Percentiles rank a stretch among this genome's conserved stretches.
phyloP scores from a whole-genome alignment of 371 early-diverging fungal genomes.

The Mucor indicus region DNA sequence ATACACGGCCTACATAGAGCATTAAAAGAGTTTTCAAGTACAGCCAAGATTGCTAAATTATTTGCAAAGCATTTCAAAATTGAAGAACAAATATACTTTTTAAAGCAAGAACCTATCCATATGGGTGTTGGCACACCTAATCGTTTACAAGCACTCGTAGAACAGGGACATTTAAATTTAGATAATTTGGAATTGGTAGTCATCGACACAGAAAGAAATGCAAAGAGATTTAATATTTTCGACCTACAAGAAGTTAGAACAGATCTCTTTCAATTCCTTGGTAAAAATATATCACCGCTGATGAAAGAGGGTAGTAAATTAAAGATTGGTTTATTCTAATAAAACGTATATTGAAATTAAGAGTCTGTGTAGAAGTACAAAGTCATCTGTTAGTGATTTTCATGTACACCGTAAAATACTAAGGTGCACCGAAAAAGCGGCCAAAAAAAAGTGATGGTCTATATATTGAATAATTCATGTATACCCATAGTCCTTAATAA shows the following conservation, averaged over 20 bases:
- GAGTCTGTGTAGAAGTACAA: no score
- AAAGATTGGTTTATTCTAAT: slow-evolving; percentile 42
- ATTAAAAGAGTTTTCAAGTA: slow-evolving; percentile 34
- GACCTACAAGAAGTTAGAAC: slow-evolving; percentile 70
- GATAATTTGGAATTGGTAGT: slow-evolving; percentile 67
- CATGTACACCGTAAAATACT: no score
- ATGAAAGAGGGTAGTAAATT: slow-evolving; percentile 26
- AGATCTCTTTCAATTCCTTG: slow-evolving; percentile 60
- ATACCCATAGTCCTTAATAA: no score
- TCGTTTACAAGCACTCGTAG: slow-evolving; percentile 68
- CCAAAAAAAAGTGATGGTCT: no score
- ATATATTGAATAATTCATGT: no score
- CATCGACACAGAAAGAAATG: slow-evolving; percentile 71
- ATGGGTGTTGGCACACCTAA: slow-evolving; percentile 85
- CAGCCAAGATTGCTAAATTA: slow-evolving; percentile 71
- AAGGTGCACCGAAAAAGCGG: no score
- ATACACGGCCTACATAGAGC: no score
- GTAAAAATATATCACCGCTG: slow-evolving; percentile 27
- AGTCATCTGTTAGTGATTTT: no score
- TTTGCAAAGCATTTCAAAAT: slow-evolving; percentile 88
- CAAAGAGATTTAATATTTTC: slow-evolving; percentile 75
- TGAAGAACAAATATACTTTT: slow-evolving; percentile 63
- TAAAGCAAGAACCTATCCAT: slow-evolving; percentile 60
- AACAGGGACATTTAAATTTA: slow-evolving; percentile 60
- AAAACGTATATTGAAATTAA: no score